Evolutionary conservation across 2,329 filamentous ascomycete genomes (phyloP), one percentile per base, ranked within the genome.

Genomic region (Aspergillus costaricaensis): DNA sequence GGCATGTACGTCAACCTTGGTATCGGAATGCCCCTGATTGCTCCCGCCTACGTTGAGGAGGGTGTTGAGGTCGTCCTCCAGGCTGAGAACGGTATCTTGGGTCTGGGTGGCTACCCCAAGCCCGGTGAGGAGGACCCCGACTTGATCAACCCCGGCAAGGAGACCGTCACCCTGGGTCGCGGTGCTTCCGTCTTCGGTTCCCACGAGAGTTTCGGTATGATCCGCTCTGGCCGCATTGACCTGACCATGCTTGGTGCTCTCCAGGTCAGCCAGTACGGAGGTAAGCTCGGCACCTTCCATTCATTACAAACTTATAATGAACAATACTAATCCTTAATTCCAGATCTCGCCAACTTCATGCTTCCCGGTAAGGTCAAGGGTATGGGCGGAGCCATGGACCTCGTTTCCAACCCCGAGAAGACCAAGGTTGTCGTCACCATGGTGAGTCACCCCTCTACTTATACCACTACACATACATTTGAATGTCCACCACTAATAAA

Each of bases 1-100:
- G 91, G 91, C 79, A 94, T 94, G 91, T 95, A 95, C 76, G 91
- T 91, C 70, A 75, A 96, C 94, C 71, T 96, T 47, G 91, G 91
- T 65, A 95, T 96, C 66, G 85, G 91, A 19, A 92, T 96, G 76
- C 92, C 91, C 1, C 94, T 91, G 48, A 82, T 95, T 32, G 91
- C 91, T 1, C 90, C 91, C 0, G 88, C 87, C 2, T 93, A 90
- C 74, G 79, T 96, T 3, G 86, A 89, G 7, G 75, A 84, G 1
- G 85, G 85, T 57, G 83, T 87, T 17, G 86, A 89, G 65, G 91
- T 96, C 43, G 91, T 91, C 84, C 85, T 96, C 55, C 91, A 96
- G 75, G 91, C 88, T 1, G 91, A 96, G 79, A 96, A 96, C 75
- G 91, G 91, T 41, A 90, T 96, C 64, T 77, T 96, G 4, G 91